Conservation (phyloP, 176 grass and related monocot genomes). For the Avena insularis region DNA sequence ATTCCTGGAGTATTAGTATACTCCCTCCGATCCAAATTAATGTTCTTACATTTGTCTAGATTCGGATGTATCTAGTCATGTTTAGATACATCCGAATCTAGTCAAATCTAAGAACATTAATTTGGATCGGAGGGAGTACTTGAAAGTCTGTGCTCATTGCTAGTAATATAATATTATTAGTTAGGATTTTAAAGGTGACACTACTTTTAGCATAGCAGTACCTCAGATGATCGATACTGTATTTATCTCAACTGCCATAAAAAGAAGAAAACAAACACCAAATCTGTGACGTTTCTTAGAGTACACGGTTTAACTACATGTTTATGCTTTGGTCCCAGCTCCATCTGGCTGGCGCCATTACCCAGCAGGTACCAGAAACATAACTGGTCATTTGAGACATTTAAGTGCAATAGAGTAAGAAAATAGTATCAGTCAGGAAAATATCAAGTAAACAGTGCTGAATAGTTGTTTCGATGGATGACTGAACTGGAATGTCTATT, state of each 20-base stretch:
- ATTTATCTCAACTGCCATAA: constrained; percentile 16
- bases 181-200: neutral
- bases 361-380: constrained; percentile 15
- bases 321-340: neutral
- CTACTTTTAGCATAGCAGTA: neutral
- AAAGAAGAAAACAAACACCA: constrained; percentile 18
- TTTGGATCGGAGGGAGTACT: too few relatives aligned
- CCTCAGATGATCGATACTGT: neutral
- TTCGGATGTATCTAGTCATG: too few relatives aligned
- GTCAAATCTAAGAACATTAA: too few relatives aligned
- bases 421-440: neutral
- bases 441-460: neutral
- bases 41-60: too few relatives aligned
- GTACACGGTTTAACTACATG: neutral
- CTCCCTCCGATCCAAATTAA: too few relatives aligned
- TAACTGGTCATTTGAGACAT: neutral
- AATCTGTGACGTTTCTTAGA: constrained; percentile 3
- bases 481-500: neutral
- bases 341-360: constrained; percentile 2
- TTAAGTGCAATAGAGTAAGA: constrained; percentile 22
- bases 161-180: constrained; percentile 1
- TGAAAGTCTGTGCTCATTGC: neutral
- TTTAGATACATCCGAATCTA: too few relatives aligned
- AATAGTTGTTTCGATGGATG: constrained; percentile 16
- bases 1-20: constrained; percentile 17